A percentile compares a stretch with the other conserved stretches of the same genome.
These are phyloP conservation scores for Chlamydomonas urium DNA, from an alignment of 139 green algal species.

Conservation along the genomic window DNA sequence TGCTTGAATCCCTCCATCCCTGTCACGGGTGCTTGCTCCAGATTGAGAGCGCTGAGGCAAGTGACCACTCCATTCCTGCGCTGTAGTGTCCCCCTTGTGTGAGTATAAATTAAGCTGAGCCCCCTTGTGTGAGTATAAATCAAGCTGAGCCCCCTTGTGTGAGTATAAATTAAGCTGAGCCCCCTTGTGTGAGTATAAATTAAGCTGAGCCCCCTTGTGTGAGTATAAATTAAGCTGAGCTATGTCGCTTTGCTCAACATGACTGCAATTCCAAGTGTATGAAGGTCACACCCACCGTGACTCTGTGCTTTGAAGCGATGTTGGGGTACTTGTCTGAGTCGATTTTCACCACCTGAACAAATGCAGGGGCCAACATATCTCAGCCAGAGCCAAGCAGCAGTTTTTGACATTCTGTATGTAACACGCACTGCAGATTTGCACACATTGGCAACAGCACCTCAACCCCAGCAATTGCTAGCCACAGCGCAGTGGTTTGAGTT, in stretches of 20 bases:
- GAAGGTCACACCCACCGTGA: slow-evolving; percentile 39
- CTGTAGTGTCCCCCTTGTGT: too few relatives aligned
- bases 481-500: too few relatives aligned
- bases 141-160: neutral
- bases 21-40: too few relatives aligned
- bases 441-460: neutral
- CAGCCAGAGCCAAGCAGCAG: neutral
- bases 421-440: neutral
- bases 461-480: too few relatives aligned
- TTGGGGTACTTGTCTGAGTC: slow-evolving; percentile 77
- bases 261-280: neutral
- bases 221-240: neutral
- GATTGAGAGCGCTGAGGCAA: too few relatives aligned
- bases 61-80: too few relatives aligned
- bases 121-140: neutral
- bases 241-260: neutral
- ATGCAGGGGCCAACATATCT: neutral
- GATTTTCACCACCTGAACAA: slow-evolving; percentile 69
- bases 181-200: neutral
- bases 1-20: too few relatives aligned
- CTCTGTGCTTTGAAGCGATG: slow-evolving; percentile 52
- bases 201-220: neutral
- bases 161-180: neutral
- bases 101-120: neutral
- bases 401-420: slow-evolving; percentile 7